phyloP scores from a whole-genome alignment of 2,329 filamentous ascomycete genomes.

The Periconia sp. region DNA sequence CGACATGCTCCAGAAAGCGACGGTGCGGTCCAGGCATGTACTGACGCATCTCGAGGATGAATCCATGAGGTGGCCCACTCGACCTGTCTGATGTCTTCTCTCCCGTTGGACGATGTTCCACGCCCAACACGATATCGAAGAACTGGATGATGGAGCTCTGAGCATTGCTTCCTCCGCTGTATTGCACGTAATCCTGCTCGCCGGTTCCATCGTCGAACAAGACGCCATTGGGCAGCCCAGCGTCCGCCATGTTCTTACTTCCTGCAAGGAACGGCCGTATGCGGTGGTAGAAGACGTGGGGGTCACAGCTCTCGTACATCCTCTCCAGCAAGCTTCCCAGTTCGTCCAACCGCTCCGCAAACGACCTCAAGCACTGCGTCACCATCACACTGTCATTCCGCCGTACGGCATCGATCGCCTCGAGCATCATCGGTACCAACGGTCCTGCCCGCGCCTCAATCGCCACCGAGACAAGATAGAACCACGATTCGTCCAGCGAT shows the following conservation, averaged over 20 bases:
- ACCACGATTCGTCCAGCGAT: slow-evolving; percentile 96
- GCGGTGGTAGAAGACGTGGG: slow-evolving; percentile 90
- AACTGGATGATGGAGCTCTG: slow-evolving; percentile 97
- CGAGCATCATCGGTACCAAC: slow-evolving; percentile 84
- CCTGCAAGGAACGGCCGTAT: slow-evolving; percentile 96
- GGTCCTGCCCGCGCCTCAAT: slow-evolving; percentile 91
- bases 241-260: slow-evolving; percentile 96
- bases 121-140: slow-evolving; percentile 87
- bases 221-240: slow-evolving; percentile 83
- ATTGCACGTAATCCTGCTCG: slow-evolving; percentile 72
- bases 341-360: slow-evolving; percentile 87
- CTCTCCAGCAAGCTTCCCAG: slow-evolving; percentile 75
- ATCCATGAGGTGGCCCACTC: slow-evolving; percentile 70
- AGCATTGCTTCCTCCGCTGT: slow-evolving; percentile 91
- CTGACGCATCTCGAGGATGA: slow-evolving; percentile 92
- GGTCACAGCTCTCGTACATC: slow-evolving; percentile 96
- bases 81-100: slow-evolving; percentile 56
- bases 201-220: slow-evolving; percentile 81
- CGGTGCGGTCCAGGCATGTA: slow-evolving; percentile 97
- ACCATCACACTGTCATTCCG: slow-evolving; percentile 70
- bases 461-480: slow-evolving; percentile 92
- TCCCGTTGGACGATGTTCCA: slow-evolving; percentile 89
- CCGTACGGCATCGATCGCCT: slow-evolving; percentile 79
- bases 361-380: slow-evolving; percentile 72
- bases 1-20: slow-evolving; percentile 81